Conservation (phyloP, 2,329 filamentous ascomycete species). For the Neophaeococcomyces aloes region DNA sequence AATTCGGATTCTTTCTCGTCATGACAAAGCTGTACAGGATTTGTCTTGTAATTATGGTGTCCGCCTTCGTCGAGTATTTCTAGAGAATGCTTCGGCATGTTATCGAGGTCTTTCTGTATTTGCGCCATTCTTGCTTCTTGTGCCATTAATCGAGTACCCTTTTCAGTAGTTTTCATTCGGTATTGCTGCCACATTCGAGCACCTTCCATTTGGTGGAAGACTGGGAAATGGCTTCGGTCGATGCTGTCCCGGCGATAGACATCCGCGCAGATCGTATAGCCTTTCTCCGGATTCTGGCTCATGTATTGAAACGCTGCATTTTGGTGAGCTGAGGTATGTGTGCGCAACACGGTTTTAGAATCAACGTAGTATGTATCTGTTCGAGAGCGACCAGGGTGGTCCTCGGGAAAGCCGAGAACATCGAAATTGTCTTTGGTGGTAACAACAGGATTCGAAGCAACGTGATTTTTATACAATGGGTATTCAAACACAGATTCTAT, state of each 20-base stretch:
- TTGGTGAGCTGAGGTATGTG: constrained; percentile 93
- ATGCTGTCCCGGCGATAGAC: constrained; percentile 93
- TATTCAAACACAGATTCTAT: constrained; percentile 79
- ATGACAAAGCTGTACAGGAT: constrained; percentile 64
- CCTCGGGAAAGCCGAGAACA: constrained; percentile 77
- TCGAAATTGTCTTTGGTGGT: constrained; percentile 86
- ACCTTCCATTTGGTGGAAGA: constrained; percentile 98
- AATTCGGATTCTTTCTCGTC: constrained; percentile 74
- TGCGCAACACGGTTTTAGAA: constrained; percentile 68
- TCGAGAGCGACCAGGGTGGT: constrained; percentile 76
- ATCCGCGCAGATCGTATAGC: constrained; percentile 85
- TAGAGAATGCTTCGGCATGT: constrained; percentile 44
- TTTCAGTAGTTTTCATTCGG: constrained; percentile 12
- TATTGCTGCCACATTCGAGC: constrained; percentile 72
- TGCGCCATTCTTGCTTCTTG: constrained; percentile 37
- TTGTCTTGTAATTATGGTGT: constrained; percentile 62
- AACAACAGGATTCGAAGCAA: constrained; percentile 66
- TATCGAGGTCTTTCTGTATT: constrained; percentile 61
- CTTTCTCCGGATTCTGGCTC: constrained; percentile 42
- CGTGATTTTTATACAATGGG: constrained; percentile 59
- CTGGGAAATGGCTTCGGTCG: constrained; percentile 87
- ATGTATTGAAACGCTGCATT: constrained; percentile 58
- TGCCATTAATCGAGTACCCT: constrained; percentile 1
- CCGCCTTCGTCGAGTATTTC: constrained; percentile 33
- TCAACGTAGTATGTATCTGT: constrained; percentile 97